Base-by-base conservation (phyloP, 1,284 basidiomycete species). In the Leucoagaricus sp. region DNA sequence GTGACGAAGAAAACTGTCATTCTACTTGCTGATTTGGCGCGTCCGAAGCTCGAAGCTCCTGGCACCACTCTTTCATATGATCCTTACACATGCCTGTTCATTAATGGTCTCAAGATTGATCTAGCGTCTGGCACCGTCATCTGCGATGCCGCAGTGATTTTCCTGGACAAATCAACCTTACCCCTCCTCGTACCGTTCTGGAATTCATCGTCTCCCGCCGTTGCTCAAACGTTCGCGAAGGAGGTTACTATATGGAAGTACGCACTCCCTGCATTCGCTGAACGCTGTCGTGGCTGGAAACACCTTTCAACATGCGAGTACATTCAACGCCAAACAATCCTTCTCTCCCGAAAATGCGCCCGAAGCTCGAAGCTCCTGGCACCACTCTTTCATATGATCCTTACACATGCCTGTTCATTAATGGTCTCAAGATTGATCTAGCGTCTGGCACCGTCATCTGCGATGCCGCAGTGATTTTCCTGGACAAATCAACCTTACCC, bases 71-170 rank as follows among this genome's bases (percentile, higher is more conserved):
- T 33, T 33, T 33, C 31, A n/a, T n/a, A n/a, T n/a, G n/a, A n/a
- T n/a, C n/a, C n/a, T n/a, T n/a, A n/a, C 31, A 33, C 31, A 33
- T 33, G 31, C 31, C 48, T 59, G 23, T 38, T 61, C 29, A 33
- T 53, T 26, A 55, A 58, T 48, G 65, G 64, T 29, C 50, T 83
- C 23, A 70, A 75, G 1, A 63, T 78, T 28, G 82, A 83, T 57
- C 53, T 76, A 6, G 60, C 67, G 1, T 70, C 72, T 0, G 72
- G 80, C 53, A 79, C 79, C 3, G 51, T 81, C 3, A 64, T 82
- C 10, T 67, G 65, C 17, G 78, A 83, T 57, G 72, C 68, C 0
- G 80, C 67, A 60, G 69, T 81, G 1, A 65, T 79, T 17, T n/a
- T 42, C 19, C 40, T n/a, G n/a, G n/a, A n/a, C 40, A 42, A 42